These are phyloP conservation scores for Auricularia sp. DNA, from an alignment of 768 basidiomycete genomes.

Conservation along the genomic window DNA sequence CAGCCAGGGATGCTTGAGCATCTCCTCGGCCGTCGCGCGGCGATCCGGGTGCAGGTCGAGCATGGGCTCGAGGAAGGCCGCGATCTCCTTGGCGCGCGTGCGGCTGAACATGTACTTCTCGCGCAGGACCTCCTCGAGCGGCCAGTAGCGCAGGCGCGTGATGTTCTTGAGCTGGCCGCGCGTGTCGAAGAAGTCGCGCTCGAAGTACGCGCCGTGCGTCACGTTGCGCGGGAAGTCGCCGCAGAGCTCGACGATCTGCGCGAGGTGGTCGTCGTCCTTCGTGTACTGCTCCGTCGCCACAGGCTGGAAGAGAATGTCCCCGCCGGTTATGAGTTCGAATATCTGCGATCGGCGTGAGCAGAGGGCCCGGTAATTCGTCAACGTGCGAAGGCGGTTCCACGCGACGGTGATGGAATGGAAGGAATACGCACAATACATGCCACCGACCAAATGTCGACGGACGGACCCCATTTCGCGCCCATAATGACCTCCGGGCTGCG, in stretches of 20 bases:
- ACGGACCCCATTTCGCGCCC: conserved; percentile 77
- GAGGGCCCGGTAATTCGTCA: no score
- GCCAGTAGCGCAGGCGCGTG: not conserved
- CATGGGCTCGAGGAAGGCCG: conserved; percentile 3
- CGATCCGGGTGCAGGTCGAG: conserved; percentile 1
- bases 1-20: conserved; percentile 3
- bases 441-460: conserved; percentile 85
- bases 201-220: conserved; percentile 78
- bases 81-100: not conserved
- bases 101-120: not conserved
- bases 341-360: no score
- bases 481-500: conserved; percentile 90
- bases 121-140: conserved; percentile 2
- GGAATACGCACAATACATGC: conserved; percentile 55
- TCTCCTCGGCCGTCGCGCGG: conserved; percentile 2
- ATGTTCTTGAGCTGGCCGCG: conserved; percentile 34
- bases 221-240: conserved; percentile 65
- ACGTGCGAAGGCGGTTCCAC: no score
- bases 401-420: no score
- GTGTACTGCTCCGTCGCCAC: conserved; percentile 70
- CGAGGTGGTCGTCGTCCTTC: conserved; percentile 94
- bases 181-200: conserved; percentile 74
- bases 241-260: conserved; percentile 85
- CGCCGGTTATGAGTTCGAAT: conserved; percentile 85
- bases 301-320: conserved; percentile 87